Evolutionary conservation across 176 grass and related monocot species (phyloP).

Genomic region (Ensete ventricosum): DNA sequence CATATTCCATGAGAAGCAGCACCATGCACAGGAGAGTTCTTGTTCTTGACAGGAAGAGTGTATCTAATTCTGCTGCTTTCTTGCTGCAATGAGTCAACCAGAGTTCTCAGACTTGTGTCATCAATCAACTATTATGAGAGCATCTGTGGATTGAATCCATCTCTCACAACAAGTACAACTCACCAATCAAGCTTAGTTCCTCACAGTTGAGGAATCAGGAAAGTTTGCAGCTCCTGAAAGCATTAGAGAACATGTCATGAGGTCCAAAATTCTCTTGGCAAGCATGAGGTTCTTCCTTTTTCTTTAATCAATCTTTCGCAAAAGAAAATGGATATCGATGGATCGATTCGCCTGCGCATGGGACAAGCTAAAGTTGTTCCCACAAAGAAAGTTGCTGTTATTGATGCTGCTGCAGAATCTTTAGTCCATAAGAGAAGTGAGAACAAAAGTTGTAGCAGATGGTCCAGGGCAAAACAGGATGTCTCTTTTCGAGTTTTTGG

Average conservation of each 20-base stretch:
- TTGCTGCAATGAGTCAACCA: conserved; percentile 22
- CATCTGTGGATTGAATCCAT: background rate
- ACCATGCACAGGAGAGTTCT: conserved; percentile 37
- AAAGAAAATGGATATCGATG: conserved; percentile 30
- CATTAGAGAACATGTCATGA: background rate
- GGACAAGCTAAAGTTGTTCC: conserved; percentile 39
- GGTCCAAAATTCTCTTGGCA: conserved; percentile 25
- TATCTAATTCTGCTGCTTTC: conserved; percentile 56
- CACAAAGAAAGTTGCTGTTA: conserved; percentile 14
- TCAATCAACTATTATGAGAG: conserved; percentile 15
- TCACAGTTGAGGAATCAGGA: background rate
- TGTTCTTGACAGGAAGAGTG: conserved; percentile 46
- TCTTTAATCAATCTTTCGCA: conserved; percentile 12
- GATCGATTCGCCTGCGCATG: conserved; percentile 39
- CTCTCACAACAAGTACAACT: background rate
- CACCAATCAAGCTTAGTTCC: background rate
- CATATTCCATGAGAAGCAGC: conserved; percentile 51
- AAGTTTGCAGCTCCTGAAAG: conserved; percentile 21
- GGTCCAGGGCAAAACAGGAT: conserved; percentile 59
- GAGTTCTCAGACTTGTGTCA: conserved; percentile 38
- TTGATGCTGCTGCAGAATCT: too few species aligned
- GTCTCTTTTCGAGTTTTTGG: conserved; percentile 70
- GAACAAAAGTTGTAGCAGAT: conserved; percentile 36
- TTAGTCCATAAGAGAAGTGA: background rate
- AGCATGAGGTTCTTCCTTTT: conserved; percentile 51